Evolutionary conservation across 2,329 filamentous ascomycete genomes (phyloP).

Genomic region (Alternaria alternata): DNA sequence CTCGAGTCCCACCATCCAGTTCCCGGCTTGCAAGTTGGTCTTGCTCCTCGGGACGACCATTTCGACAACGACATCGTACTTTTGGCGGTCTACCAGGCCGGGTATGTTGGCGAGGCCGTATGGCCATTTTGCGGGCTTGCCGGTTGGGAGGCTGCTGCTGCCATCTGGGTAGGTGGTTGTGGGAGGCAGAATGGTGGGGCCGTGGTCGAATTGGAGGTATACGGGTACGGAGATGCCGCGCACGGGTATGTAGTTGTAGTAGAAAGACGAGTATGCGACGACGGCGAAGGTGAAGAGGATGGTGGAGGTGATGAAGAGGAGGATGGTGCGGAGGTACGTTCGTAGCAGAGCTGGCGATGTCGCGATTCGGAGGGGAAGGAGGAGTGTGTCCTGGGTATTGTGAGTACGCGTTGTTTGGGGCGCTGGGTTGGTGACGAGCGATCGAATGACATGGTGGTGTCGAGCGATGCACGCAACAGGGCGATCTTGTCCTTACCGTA

Average conservation of each 20-base stretch:
- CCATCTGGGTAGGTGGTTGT: constrained; percentile 13
- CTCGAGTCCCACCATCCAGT: constrained; percentile 91
- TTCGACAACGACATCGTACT: constrained; percentile 82
- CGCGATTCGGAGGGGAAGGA: constrained; percentile 63
- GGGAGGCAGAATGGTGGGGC: constrained; percentile 6
- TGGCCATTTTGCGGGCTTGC: constrained; percentile 47
- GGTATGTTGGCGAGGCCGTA: constrained; percentile 61
- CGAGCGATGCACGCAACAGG: neutral
- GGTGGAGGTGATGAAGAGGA: constrained; percentile 62
- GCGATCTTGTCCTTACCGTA: constrained; percentile 25
- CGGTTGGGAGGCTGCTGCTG: constrained; percentile 3
- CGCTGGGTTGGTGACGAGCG: neutral
- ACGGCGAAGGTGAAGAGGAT: constrained; percentile 66
- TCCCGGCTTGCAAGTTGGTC: constrained; percentile 77
- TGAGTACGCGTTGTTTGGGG: constrained; percentile 15
- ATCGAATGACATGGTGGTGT: neutral
- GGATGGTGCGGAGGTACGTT: constrained; percentile 68
- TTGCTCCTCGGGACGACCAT: constrained; percentile 81
- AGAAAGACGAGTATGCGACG: constrained; percentile 71
- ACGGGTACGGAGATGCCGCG: constrained; percentile 69
- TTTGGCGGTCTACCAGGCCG: constrained; percentile 67
- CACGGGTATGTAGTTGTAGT: constrained; percentile 72
- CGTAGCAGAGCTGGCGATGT: constrained; percentile 69
- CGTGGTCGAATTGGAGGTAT: constrained; percentile 70
- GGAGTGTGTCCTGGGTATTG: constrained; percentile 58